These are phyloP conservation scores for Nakaseomyces delphensis DNA, from an alignment of 1,139 yeast species.

Conservation along the genomic window DNA sequence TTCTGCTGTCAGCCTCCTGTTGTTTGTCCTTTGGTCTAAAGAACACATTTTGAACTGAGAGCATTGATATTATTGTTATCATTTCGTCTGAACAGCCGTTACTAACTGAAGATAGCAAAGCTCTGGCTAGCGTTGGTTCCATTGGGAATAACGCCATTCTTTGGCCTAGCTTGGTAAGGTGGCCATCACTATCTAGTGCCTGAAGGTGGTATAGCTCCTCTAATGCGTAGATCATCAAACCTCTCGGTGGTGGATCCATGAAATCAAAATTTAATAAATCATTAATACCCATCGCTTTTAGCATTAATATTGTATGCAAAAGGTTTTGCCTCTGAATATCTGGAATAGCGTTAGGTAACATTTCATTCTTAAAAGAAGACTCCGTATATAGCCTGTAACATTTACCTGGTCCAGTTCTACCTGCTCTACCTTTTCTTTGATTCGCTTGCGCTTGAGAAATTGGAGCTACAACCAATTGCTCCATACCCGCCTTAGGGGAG, in stretches of 20 bases:
- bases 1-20: constrained; percentile 67
- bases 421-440: constrained; percentile 96
- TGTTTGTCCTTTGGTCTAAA: constrained; percentile 77
- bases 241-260: constrained; percentile 88
- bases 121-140: constrained; percentile 86
- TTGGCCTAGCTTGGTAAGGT: constrained; percentile 63
- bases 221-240: constrained; percentile 66
- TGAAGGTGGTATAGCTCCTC: constrained; percentile 76
- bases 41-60: constrained; percentile 78
- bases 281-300: constrained; percentile 91
- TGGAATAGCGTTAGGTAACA: constrained; percentile 79
- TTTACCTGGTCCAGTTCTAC: constrained; percentile 93
- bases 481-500: constrained; percentile 84
- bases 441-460: constrained; percentile 93
- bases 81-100: constrained; percentile 76
- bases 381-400: constrained; percentile 85
- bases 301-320: constrained; percentile 74
- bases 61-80: constrained; percentile 80
- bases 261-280: constrained; percentile 75
- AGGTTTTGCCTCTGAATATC: constrained; percentile 90
- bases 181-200: constrained; percentile 71
- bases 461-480: constrained; percentile 71
- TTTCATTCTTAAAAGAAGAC: constrained; percentile 76
- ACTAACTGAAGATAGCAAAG: constrained; percentile 65
- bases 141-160: constrained; percentile 91